Conservation (phyloP, 129 eudicot genomes). For the Chrysanthemum lavandulifolium region DNA sequence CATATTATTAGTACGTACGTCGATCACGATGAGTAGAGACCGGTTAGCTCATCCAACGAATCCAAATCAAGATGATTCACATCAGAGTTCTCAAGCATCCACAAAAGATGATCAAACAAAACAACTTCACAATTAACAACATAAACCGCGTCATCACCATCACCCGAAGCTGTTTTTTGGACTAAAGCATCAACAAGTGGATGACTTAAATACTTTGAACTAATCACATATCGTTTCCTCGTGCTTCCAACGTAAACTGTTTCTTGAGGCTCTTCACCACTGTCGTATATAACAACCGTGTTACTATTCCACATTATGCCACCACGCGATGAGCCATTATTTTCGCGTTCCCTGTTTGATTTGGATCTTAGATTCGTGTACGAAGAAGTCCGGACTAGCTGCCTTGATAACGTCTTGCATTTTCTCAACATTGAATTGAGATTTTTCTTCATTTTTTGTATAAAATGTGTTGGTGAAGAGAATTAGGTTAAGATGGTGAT, state of each 20-base stretch:
- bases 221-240: constrained; percentile 41
- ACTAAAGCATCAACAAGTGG: constrained; percentile 45
- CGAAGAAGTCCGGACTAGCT: constrained; percentile 37
- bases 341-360: constrained; percentile 18
- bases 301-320: constrained; percentile 26
- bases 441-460: constrained; percentile 35
- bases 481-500: constrained; percentile 28
- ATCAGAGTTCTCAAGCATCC: constrained; percentile 55
- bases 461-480: neutral
- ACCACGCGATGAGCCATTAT: neutral
- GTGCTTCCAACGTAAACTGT: constrained; percentile 46
- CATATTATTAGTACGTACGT: no score
- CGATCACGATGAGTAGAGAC: constrained; percentile 38
- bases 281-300: constrained; percentile 10
- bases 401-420: constrained; percentile 48
- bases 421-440: constrained; percentile 36
- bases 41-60: constrained; percentile 59
- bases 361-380: constrained; percentile 30
- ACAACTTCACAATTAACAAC: constrained; percentile 52
- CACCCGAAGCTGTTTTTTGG: constrained; percentile 19
- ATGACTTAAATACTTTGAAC: constrained; percentile 45
- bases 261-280: constrained; percentile 26
- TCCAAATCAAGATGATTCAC: constrained; percentile 36
- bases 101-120: constrained; percentile 47
- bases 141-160: constrained; percentile 11